A percentile compares a stretch with the other conserved stretches of the same genome.
Conservation (phyloP, 2,329 filamentous ascomycete genomes). For the Aspergillus ochraceoroseus region DNA sequence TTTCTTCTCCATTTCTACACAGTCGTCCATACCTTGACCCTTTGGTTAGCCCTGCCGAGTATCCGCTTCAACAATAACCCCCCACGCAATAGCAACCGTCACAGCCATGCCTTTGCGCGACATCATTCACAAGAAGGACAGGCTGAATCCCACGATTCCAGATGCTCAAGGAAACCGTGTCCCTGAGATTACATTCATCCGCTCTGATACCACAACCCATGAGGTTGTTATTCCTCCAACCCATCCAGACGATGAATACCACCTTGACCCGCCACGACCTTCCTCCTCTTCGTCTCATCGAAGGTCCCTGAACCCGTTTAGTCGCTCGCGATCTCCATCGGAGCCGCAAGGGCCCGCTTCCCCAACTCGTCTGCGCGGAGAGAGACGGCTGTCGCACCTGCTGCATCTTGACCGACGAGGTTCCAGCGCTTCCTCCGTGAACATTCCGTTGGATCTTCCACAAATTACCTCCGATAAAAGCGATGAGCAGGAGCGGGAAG, state of each 20-base stretch:
- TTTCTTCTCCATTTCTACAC: too few species aligned
- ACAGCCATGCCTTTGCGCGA: conserved; percentile 55
- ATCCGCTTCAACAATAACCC: conserved; percentile 13
- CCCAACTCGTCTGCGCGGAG: conserved; percentile 25
- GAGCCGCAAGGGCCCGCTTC: conserved; percentile 24
- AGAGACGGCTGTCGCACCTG: conserved; percentile 33
- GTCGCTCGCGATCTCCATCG: conserved; percentile 27
- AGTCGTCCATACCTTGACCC: neutral
- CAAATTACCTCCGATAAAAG: conserved; percentile 56
- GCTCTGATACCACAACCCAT: conserved; percentile 73
- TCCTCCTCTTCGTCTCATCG: conserved; percentile 33
- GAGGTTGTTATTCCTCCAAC: conserved; percentile 70
- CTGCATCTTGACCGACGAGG: conserved; percentile 36
- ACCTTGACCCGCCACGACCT: conserved; percentile 19
- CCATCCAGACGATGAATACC: conserved; percentile 44
- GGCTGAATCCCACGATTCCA: conserved; percentile 42
- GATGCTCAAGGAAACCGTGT: conserved; percentile 31
- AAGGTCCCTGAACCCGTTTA: conserved; percentile 34
- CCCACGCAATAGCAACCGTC: conserved; percentile 6
- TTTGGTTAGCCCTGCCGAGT: conserved; percentile 4
- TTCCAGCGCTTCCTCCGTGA: conserved; percentile 49
- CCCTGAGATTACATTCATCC: conserved; percentile 75
- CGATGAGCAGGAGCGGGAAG: conserved; percentile 56
- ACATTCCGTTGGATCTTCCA: conserved; percentile 75
- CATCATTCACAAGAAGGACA: conserved; percentile 60